Evolutionary conservation across 805 yeast genomes (phyloP), one percentile per base, ranked within the genome.

Genomic region (Yamadazyma olivae): DNA sequence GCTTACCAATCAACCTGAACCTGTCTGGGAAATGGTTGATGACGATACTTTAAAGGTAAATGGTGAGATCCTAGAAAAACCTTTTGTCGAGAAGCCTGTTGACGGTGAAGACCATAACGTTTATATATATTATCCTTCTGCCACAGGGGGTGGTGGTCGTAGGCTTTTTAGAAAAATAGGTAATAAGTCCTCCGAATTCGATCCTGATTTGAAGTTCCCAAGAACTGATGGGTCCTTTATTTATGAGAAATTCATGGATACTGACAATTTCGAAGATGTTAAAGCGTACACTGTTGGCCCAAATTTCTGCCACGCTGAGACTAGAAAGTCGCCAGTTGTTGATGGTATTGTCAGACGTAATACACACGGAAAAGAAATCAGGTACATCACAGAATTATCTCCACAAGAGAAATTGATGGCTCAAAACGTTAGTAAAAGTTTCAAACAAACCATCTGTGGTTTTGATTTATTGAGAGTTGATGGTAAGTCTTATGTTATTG

Each of bases 21-120:
- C 95, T 0, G 64, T 71, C 33, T 88, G 95, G 91, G 72, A 72
- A 46, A 88, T 93, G 98, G 62, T 84, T 18, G 95, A 87, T 55
- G 67, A 61, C 17, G 93, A 84, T 36, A 81, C 96, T 2, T 67
- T 83, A 30, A 74, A 74, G 41, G 93, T 85, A 16, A 77, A 84
- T 47, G 96, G 95, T 6, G 59, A 75, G 49, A 65, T 67, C 6
- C 65, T 93, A 65, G 71, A 69, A 27, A 93, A 93, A 56, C 99
- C 99, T 5, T 93, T 81, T 70, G 99, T 93, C 22, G 99, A 93
- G 59, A 93, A 93, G 50, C 99, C 99, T 1, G 98, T 90, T 3
- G 96, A 93, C 59, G 99, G 99, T 36, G 99, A 93, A 62, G 96
- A 93, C 61, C 99, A 93, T 61, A 93, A 93, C 54, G 91, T 93